A percentile compares a stretch with the other conserved stretches of the same genome.
Evolutionary conservation across 2,329 filamentous ascomycete species (phyloP).

Genomic region (Ceratocystis destructans): DNA sequence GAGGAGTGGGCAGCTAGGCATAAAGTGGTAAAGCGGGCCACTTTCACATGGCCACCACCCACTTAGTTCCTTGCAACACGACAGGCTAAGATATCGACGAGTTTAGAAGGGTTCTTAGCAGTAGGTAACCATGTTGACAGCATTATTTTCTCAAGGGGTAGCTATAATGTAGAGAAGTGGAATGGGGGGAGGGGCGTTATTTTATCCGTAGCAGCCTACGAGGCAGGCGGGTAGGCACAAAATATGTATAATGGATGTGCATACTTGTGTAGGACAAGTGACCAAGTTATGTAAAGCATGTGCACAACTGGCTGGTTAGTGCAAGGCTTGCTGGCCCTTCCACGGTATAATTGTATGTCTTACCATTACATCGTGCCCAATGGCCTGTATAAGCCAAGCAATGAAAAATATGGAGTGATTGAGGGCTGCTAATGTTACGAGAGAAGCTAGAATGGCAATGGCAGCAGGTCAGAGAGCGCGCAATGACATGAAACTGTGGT

Average conservation of each 20-base stretch:
- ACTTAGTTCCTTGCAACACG: too few relatives aligned
- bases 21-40: too few relatives aligned
- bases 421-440: not conserved
- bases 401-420: not conserved
- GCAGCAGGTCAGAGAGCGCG: slow-evolving; percentile 1
- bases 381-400: not conserved
- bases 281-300: not conserved
- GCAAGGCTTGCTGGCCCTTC: not conserved
- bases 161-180: not conserved
- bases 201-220: not conserved
- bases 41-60: too few relatives aligned
- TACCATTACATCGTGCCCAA: not conserved
- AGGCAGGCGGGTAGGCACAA: not conserved
- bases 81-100: too few relatives aligned
- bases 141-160: too few relatives aligned
- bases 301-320: not conserved
- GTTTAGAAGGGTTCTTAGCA: too few relatives aligned
- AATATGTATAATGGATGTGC: not conserved
- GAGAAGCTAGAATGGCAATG: not conserved
- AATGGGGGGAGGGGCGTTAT: not conserved
- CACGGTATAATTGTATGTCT: not conserved
- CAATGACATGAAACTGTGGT: slow-evolving; percentile 7
- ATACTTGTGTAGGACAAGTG: not conserved
- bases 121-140: too few relatives aligned
- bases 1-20: too few relatives aligned